phyloP scores from a whole-genome alignment of 169 alveolate species.

The Plasmodium chabaudi region DNA sequence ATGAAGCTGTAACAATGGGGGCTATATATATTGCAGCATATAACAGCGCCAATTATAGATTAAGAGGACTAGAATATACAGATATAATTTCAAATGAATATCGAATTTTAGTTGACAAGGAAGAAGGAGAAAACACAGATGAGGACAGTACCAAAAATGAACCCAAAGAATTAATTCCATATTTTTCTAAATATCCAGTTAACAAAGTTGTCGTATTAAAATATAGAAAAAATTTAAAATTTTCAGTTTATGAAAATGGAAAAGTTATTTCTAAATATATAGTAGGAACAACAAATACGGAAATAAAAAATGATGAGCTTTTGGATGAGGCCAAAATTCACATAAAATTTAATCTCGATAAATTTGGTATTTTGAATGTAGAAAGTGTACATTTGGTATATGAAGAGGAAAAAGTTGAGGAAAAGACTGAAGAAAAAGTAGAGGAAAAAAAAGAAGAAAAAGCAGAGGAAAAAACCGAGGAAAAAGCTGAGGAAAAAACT shows the following conservation, averaged over 20 bases:
- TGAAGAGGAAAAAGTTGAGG: constrained; percentile 49
- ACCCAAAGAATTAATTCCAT: constrained; percentile 47
- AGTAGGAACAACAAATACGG: constrained; percentile 17
- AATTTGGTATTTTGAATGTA: constrained; percentile 43
- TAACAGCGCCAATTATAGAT: constrained; percentile 81
- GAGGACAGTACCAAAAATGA: constrained; percentile 21
- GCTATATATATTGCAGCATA: constrained; percentile 84
- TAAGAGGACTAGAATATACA: constrained; percentile 76
- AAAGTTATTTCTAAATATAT: constrained; percentile 26
- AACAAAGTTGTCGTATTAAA: constrained; percentile 46
- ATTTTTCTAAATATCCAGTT: constrained; percentile 48
- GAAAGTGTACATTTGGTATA: constrained; percentile 14
- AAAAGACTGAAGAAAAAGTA: constrained; percentile 8
- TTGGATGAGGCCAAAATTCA: constrained; percentile 37
- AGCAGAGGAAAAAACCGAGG: constrained; percentile 1
- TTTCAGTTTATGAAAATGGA: constrained; percentile 71
- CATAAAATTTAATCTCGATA: constrained; percentile 45
- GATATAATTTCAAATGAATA: constrained; percentile 80
- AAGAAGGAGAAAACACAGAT: constrained; percentile 22
- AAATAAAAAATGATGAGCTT: constrained; percentile 34
- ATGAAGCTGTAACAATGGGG: constrained; percentile 87
- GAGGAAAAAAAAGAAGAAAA: constrained; percentile 12
- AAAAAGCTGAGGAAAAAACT: background rate
- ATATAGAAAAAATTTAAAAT: constrained; percentile 55
- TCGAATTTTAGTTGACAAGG: constrained; percentile 41